phyloP scores from a whole-genome alignment of 805 yeast species.

The Komagataella mondaviorum region DNA sequence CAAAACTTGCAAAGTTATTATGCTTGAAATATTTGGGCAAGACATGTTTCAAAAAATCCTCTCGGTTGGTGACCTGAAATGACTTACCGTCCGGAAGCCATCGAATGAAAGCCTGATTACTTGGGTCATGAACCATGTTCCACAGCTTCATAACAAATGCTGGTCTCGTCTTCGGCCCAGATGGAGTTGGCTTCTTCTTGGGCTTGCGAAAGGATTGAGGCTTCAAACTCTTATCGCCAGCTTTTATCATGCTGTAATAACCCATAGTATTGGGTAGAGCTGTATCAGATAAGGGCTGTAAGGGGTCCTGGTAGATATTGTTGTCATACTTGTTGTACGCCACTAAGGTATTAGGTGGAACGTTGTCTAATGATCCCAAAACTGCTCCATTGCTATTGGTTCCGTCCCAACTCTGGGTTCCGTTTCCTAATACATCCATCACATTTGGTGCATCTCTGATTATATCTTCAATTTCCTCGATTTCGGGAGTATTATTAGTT shows the following conservation, averaged over 20 bases:
- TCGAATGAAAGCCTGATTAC: slow-evolving; percentile 54
- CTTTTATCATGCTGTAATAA: neutral
- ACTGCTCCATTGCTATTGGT: neutral
- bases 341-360: neutral
- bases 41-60: slow-evolving; percentile 68
- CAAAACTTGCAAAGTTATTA: slow-evolving; percentile 89
- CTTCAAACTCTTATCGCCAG: neutral
- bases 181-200: slow-evolving; percentile 5
- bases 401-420: neutral
- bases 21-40: slow-evolving; percentile 92
- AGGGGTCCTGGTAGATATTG: neutral
- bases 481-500: neutral
- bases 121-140: slow-evolving; percentile 85
- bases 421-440: neutral
- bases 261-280: neutral
- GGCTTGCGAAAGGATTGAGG: slow-evolving; percentile 3
- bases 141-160: slow-evolving; percentile 90
- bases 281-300: neutral
- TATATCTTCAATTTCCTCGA: neutral
- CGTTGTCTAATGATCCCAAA: neutral
- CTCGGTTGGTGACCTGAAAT: slow-evolving; percentile 76
- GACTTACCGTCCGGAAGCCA: slow-evolving; percentile 84
- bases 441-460: neutral
- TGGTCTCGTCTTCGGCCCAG: slow-evolving; percentile 47
- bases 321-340: neutral